Evolutionary conservation across 73 alveolate species (phyloP), one percentile per base, ranked within the genome.

Genomic region (Paramecium pentaurelia): DNA sequence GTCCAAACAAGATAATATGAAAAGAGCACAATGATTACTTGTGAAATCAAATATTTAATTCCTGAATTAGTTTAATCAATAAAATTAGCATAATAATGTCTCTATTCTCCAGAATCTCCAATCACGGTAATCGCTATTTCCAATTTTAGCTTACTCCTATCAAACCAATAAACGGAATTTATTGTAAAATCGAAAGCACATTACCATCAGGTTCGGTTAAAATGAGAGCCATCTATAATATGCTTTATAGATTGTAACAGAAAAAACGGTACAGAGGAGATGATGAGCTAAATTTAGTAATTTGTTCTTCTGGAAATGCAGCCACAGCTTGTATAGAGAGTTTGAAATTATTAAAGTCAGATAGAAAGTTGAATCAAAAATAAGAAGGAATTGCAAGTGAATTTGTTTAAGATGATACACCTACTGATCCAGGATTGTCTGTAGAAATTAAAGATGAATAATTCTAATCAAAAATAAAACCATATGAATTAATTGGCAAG

Each of bases 171-270:
- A n/a, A n/a, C 5, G 5, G 30, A 27, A 22, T 34, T 22, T 40
- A 14, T 37, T 75, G 88, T 37, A 75, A 75, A 75, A 11, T 14
- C 18, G 64, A 75, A 37, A 75, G 38, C 18, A 22, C 18, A 34
- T 20, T 75, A 30, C 68, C 88, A 22, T 75, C 88, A 75, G 68
- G 88, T 18, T 75, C 88, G 14, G 37, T 75, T 37, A 34, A 34
- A 40, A 75, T 75, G 20, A 75, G 68, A 75, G 68, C 60, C 8
- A 45, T 45, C 20, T 75, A 36, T 14, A 30, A 75, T 18, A 75
- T 75, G 64, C 64, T 75, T 6, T 75, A 14, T 16, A 34, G 68
- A 18, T 40, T 75, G 49, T 37, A 32, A 34, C 60, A 75, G 60
- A 75, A 75, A 75, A 75, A 75, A 37, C 20, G 60, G 49, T 22